Evolutionary conservation across 495 filamentous ascomycete genomes (phyloP), one percentile per base, ranked within the genome.

Genomic region (Penicillium maclennaniae): DNA sequence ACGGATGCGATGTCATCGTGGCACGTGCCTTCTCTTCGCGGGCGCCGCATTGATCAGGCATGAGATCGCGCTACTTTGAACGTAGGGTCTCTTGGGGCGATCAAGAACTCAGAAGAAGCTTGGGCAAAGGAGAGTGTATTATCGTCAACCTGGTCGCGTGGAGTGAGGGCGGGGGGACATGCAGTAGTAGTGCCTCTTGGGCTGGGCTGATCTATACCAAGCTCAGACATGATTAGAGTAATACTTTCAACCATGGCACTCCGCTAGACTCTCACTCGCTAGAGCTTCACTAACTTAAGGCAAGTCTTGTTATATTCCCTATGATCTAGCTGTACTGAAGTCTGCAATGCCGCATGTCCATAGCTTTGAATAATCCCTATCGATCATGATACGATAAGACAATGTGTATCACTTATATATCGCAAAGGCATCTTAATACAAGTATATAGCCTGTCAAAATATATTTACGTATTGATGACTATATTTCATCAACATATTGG

Each of bases 1-100:
- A 39, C 31, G 59, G 52, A 50, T 48, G 15, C 43, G 57, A 47
- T 41, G 51, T 50, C 56, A 59, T 59, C 42, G 39, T 9, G 48
- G 41, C 38, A 40, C 45, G 53, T 55, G 47, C 49, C 43, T 40
- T 31, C 28, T 9, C 43, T 21, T 23, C 26, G 25, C 31, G 49
- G 49, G 49, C 16, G n/a, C 16, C 16, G 17, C 16, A n/a, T 17
- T 19, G 8, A 16, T 19, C 7, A 16, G 38, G 38, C 16, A 40
- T 40, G 3, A 34, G 31, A 34, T n/a, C n/a, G 10, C 9, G 31
- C 31, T 34, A 14, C 15, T 34, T 34, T 1, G 31, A 14, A 34
- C 14, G 4, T 12, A 34, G 10, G 10, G 4, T 34, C 2, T 34
- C 9, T 34, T 34, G 14, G 1, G 14, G 31, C 15, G 31, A 34